Evolutionary conservation across 768 basidiomycete genomes (phyloP), one percentile per base, ranked within the genome.

Genomic region (Pluteus cervinus): DNA sequence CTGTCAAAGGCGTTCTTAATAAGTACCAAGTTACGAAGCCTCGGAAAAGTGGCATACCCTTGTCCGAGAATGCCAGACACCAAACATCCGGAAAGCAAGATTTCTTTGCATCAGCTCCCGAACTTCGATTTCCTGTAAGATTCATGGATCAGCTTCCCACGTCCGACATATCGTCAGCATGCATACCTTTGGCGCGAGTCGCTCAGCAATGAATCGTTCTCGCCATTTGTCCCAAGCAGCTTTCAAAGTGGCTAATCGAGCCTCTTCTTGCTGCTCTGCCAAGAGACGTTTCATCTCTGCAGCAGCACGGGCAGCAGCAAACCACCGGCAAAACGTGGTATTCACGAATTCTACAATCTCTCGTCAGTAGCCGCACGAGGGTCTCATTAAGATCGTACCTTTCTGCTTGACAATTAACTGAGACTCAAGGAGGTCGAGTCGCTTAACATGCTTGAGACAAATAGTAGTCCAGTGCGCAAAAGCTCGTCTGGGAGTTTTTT

Each of bases 211-310:
- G 54, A 77, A 87, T 20, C 69, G 75, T 38, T 82, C 86, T 51
- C 79, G 65, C 89, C 89, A 92, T 49, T 66, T 80, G 38, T 87
- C 83, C 86, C 86, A 90, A 11, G 73, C 74, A 21, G 59, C 62
- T 22, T 71, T 66, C 21, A 81, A 58, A 18, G 66, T 51, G 10
- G 63, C 61, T 10, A 69, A 60, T 44, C 75, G 69, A 44, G 86
- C 65, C 44, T 85, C 75, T 20, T 75, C 69, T 50, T 85, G 81
- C 44, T 71, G 76, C 37, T 71, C 67, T 39, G 72, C 72, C 31
- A 90, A 61, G 11, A 69, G 75, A n/a, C 75, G 72, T 28, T 21
- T 34, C 26, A 17, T 36, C 20, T 32, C n/a, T n/a, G n/a, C n/a
- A n/a, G 74, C 65, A 22, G 73, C 66, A 25, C 81, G 76, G 24